Evolutionary conservation across 2,329 filamentous ascomycete genomes (phyloP), one percentile per base, ranked within the genome.

Genomic region (Botryotinia calthae): DNA sequence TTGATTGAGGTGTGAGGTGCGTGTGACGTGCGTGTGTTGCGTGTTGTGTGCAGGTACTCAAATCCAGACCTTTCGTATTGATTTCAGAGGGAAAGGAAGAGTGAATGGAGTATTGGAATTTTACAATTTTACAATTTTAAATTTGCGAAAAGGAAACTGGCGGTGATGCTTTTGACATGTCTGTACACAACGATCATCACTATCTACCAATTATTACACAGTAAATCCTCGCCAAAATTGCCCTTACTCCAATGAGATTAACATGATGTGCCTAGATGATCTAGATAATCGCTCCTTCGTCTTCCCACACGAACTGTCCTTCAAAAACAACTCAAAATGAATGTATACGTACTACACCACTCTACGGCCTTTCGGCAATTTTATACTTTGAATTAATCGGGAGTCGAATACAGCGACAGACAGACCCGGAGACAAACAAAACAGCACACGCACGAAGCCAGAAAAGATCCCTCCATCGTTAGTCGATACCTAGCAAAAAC

Each of bases 111-210:
- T 8, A 40, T 37, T 61, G 12, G 37, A 28, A 28, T 28, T 62
- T 63, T n/a, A n/a, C n/a, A n/a, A n/a, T n/a, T 40, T n/a, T 18
- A 63, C n/a, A 37, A 42, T 63, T 63, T 40, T 40, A n/a, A 42
- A 42, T 63, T 40, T 40, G 22, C 34, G 34, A 42, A 63, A 42
- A 16, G 37, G 9, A 12, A 62, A 62, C 37, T 62, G 37, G 59
- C 59, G 37, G 59, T 62, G 59, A 62, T 62, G 59, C 25, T 62
- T 62, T 62, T 61, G 58, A 54, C 51, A 54, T 54, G 51, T 54
- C 51, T 28, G 51, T 54, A 54, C 51, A 54, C 51, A n/a, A 28
- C 51, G 34, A 37, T 12, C 22, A 61, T 62, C 22, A 40, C 25
- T 42, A 42, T 62, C 59, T 62, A 42, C 34, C 58, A 61, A 61